Evolutionary conservation across 805 yeast species (phyloP).

Genomic region (Metschnikowia bowlesiae): DNA sequence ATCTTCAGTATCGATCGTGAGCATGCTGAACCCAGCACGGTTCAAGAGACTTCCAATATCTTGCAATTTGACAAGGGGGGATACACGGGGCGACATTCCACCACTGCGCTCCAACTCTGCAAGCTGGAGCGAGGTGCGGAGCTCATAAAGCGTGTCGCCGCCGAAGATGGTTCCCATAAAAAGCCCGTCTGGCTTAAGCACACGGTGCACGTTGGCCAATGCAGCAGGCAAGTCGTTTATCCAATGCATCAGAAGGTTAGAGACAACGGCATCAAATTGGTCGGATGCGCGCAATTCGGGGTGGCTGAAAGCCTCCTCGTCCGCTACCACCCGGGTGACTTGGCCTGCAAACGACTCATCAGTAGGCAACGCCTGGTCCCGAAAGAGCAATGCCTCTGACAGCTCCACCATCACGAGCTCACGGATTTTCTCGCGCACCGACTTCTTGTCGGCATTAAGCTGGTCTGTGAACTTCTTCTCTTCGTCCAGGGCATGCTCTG

Average conservation of each 20-base stretch:
- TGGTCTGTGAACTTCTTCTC: constrained; percentile 38
- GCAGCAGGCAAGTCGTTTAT: constrained; percentile 75
- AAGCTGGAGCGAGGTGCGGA: constrained; percentile 72
- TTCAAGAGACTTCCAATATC: constrained; percentile 73
- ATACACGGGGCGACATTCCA: constrained; percentile 74
- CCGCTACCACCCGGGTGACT: constrained; percentile 51
- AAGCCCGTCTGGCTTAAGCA: constrained; percentile 75
- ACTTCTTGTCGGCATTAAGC: constrained; percentile 47
- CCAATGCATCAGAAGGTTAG: constrained; percentile 79
- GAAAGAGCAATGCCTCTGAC: constrained; percentile 45
- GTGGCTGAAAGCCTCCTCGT: constrained; percentile 60
- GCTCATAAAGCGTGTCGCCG: constrained; percentile 80
- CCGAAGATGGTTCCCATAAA: constrained; percentile 79
- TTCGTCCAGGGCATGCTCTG: constrained; percentile 23
- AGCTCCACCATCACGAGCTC: constrained; percentile 66
- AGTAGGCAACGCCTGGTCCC: constrained; percentile 43
- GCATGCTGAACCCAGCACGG: constrained; percentile 71
- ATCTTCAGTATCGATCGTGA: constrained; percentile 82
- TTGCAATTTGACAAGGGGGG: constrained; percentile 74
- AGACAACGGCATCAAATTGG: constrained; percentile 64
- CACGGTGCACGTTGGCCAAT: constrained; percentile 49
- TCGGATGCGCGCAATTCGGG: constrained; percentile 32
- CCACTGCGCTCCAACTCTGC: constrained; percentile 80
- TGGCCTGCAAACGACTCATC: constrained; percentile 41
- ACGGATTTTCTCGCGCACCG: constrained; percentile 50